phyloP scores from a whole-genome alignment of 352 stramenopile species.

The Globisporangium recalcitrans region DNA sequence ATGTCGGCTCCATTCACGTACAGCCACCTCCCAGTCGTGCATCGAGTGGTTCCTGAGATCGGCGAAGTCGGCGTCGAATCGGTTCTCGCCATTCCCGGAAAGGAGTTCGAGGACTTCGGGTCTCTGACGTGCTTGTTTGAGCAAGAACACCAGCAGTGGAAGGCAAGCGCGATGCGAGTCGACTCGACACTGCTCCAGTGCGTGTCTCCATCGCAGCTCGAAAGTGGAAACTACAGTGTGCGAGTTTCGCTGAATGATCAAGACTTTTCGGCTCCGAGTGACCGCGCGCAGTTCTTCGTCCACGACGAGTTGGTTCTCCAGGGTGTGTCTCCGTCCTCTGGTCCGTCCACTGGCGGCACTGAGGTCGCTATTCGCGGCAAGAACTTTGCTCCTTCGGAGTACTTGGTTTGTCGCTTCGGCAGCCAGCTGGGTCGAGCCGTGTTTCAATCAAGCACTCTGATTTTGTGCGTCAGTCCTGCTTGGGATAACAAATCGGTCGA shows the following conservation, averaged over 20 bases:
- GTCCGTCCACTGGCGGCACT: slow-evolving; percentile 4
- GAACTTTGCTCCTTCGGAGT: slow-evolving; percentile 1
- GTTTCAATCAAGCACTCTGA: slow-evolving; percentile 4
- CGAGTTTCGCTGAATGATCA: slow-evolving; percentile 9
- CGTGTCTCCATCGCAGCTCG: background rate
- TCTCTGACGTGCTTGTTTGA: slow-evolving; percentile 6
- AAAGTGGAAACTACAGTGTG: slow-evolving; percentile 2
- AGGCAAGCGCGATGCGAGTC: background rate
- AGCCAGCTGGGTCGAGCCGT: background rate
- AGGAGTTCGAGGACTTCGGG: slow-evolving; percentile 5
- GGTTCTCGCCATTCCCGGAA: slow-evolving; percentile 1
- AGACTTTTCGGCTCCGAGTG: slow-evolving; percentile 2
- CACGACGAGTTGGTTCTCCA: background rate
- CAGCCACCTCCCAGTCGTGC: background rate
- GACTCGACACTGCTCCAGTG: slow-evolving; percentile 10
- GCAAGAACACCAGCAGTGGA: slow-evolving; percentile 4
- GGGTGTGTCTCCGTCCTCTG: background rate
- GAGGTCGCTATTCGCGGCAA: background rate
- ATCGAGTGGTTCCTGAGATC: slow-evolving; percentile 1
- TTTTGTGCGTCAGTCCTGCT: slow-evolving; percentile 5
- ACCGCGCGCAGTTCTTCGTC: slow-evolving; percentile 1
- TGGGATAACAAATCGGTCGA: background rate
- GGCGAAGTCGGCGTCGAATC: slow-evolving; percentile 4
- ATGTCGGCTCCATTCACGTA: slow-evolving; percentile 9
- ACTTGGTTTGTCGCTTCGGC: slow-evolving; percentile 7